Conservation (phyloP, 495 filamentous ascomycete genomes). For the Aspergillus cavernicola region DNA sequence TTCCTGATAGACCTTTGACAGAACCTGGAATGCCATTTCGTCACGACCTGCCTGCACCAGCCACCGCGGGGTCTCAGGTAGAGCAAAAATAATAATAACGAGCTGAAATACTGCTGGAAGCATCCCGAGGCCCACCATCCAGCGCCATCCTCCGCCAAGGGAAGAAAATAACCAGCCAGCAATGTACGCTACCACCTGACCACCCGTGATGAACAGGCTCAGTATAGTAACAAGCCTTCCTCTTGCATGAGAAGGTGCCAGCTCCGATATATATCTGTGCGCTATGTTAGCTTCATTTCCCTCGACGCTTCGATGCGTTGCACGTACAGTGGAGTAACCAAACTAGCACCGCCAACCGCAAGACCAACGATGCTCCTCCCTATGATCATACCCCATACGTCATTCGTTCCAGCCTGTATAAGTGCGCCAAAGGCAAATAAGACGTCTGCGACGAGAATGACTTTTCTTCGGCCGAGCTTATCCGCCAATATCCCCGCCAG, state of each 20-base stretch:
- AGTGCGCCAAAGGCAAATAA: conserved; percentile 75
- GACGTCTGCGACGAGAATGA: conserved; percentile 74
- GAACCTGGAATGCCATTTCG: conserved; percentile 55
- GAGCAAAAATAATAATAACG: conserved; percentile 50
- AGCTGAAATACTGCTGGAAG: conserved; percentile 71
- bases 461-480: conserved; percentile 63
- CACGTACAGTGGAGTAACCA: conserved; percentile 70
- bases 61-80: conserved; percentile 89
- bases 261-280: conserved; percentile 70
- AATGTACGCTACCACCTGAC: conserved; percentile 83
- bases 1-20: conserved; percentile 60
- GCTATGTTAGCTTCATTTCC: conserved; percentile 9
- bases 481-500: conserved; percentile 74
- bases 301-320: background rate
- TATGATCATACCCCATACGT: conserved; percentile 68
- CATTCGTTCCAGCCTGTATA: conserved; percentile 60
- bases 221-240: conserved; percentile 76
- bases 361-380: conserved; percentile 77
- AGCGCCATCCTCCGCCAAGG: conserved; percentile 72
- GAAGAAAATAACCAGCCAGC: conserved; percentile 63
- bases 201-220: conserved; percentile 75
- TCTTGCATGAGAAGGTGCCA: conserved; percentile 69
- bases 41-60: conserved; percentile 64
- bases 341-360: conserved; percentile 77
- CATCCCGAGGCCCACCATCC: conserved; percentile 85